These are phyloP conservation scores for Hymenoscyphus scutula DNA, from an alignment of 2,329 filamentous ascomycete genomes.

Conservation along the genomic window DNA sequence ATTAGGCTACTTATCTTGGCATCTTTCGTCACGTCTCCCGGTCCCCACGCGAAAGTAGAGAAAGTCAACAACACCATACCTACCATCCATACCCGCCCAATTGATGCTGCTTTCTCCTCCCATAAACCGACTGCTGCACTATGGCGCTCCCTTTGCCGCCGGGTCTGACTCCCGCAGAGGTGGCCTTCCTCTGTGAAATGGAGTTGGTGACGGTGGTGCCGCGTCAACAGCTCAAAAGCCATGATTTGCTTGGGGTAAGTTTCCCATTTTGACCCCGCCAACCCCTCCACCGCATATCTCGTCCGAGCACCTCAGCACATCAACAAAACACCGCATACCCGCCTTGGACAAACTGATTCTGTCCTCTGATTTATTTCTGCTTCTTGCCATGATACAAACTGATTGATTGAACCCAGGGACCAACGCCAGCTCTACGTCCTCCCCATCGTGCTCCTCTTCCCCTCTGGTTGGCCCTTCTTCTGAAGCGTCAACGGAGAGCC, in stretches of 20 bases:
- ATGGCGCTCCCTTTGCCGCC: slow-evolving; percentile 37
- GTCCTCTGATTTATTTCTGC: neutral
- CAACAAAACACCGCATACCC: neutral
- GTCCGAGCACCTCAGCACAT: neutral
- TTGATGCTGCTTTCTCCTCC: slow-evolving; percentile 1
- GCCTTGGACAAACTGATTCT: neutral
- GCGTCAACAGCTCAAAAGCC: slow-evolving; percentile 81
- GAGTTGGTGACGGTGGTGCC: slow-evolving; percentile 91
- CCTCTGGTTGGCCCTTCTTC: slow-evolving; percentile 90
- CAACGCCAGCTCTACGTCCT: slow-evolving; percentile 72
- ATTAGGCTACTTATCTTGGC: slow-evolving; percentile 1
- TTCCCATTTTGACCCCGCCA: slow-evolving; percentile 26
- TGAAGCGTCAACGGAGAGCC: slow-evolving; percentile 90
- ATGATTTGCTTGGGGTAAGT: slow-evolving; percentile 80
- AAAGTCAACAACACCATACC: neutral
- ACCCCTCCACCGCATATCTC: slow-evolving; percentile 16
- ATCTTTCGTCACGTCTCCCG: neutral
- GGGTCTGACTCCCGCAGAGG: slow-evolving; percentile 78
- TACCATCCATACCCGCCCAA: too few species aligned
- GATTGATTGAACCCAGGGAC: slow-evolving; percentile 56
- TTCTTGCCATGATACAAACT: slow-evolving; percentile 1
- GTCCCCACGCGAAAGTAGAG: neutral
- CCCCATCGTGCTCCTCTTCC: slow-evolving; percentile 78
- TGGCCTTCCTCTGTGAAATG: slow-evolving; percentile 96
- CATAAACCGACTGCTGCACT: slow-evolving; percentile 6